Evolutionary conservation across 177 flowering plant genomes (phyloP), one percentile per base, ranked within the genome.

Genomic region (Vitis hybrid): DNA sequence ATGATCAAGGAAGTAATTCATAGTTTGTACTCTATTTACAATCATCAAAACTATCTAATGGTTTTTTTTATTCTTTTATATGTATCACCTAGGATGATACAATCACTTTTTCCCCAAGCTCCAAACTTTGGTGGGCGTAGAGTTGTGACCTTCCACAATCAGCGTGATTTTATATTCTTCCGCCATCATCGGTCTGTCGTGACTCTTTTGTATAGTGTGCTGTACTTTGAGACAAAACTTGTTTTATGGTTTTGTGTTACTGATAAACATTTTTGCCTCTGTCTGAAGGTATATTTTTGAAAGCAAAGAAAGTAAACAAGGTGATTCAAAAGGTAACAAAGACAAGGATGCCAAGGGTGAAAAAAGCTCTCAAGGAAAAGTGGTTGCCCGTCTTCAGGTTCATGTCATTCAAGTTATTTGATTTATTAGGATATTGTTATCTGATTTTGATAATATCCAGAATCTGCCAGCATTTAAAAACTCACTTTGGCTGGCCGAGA

Each of bases 111-210:
- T 72, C 92, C 95, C 6, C 97, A 91, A 86, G 85, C 80, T 65
- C 97, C 97, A 18, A 79, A 92, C 60, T 94, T 94, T 55, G 89
- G 84, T 52, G 97, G 97, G 61, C 88, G 97, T 30, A 76, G 97
- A 77, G 97, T 94, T 74, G 97, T 91, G 54, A 94, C 97, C 24
- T 94, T 94, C 70, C 98, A 94, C 80, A 94, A 92, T 70, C 97
- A 94, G 78, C 85, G 97, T n/a, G 98, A 94, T 72, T 92, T 88
- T 66, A 89, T 94, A 75, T 91, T 92, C 82, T 94, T 94, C 76
- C 86, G 97, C 62, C 97, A 94, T 80, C 98, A 92, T 79, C 78
- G 97, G 98, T 93, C 14, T 32, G 80, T 67, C 24, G 1, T 7
- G 9, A 40, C 48, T 40, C 48, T 40, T 40, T 7, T 40, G 48